Evolutionary conservation across 148 eudicot genomes (phyloP).

Genomic region (Rhododendron ovatum): DNA sequence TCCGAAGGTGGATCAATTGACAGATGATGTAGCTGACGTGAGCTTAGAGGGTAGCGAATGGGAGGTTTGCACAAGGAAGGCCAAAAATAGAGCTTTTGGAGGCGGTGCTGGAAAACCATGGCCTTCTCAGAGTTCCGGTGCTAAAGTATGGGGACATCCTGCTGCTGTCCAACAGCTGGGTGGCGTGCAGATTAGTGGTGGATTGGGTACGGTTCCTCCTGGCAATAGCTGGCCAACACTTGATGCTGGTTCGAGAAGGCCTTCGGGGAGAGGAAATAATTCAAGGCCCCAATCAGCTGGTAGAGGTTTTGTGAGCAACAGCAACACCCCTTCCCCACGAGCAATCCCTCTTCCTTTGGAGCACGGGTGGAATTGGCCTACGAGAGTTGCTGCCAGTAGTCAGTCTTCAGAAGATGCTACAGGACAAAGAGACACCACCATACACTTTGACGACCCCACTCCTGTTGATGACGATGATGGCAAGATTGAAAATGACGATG

Average conservation of each 20-base stretch:
- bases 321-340: constrained; percentile 9
- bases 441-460: not conserved
- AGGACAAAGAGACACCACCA: not conserved
- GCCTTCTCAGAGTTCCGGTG: constrained; percentile 26
- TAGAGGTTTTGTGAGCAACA: not conserved
- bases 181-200: constrained; percentile 24
- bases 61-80: constrained; percentile 39
- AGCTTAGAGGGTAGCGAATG: constrained; percentile 45
- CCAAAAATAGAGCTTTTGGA: constrained; percentile 32
- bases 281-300: constrained; percentile 12
- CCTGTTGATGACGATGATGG: constrained; percentile 15
- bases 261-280: constrained; percentile 28
- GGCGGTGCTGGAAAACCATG: constrained; percentile 21
- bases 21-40: constrained; percentile 30
- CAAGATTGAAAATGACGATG: constrained; percentile 24
- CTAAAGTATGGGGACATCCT: constrained; percentile 52
- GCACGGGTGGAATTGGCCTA: constrained; percentile 35
- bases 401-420: constrained; percentile 14
- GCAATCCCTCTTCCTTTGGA: constrained; percentile 34
- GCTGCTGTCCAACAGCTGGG: constrained; percentile 25
- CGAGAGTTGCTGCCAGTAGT: constrained; percentile 19
- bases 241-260: not conserved
- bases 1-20: constrained; percentile 27
- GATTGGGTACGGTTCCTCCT: constrained; percentile 24
- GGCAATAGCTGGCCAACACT: constrained; percentile 12